Evolutionary conservation across 1,139 yeast species (phyloP).

Genomic region (Casaregolazyma suthepensis): DNA sequence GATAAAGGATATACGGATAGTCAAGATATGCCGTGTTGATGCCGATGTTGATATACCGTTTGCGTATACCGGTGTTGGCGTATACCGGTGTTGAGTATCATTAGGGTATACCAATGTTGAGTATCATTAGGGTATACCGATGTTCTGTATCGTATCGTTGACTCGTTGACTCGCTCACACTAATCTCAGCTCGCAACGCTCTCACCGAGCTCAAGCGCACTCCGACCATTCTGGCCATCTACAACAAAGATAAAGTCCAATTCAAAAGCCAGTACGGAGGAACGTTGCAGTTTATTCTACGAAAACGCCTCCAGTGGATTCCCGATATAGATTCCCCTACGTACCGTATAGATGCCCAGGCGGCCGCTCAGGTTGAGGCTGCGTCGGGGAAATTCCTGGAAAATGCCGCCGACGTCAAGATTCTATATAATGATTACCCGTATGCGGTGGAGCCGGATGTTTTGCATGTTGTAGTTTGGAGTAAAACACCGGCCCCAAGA

Average conservation of each 20-base stretch:
- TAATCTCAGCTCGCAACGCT: constrained; percentile 17
- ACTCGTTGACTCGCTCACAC: background rate
- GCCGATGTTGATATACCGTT: too few relatives aligned
- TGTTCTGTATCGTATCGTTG: background rate
- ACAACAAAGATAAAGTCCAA: constrained; percentile 29
- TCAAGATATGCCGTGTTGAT: too few relatives aligned
- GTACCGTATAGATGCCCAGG: constrained; percentile 1
- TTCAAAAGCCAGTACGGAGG: constrained; percentile 27
- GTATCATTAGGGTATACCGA: too few relatives aligned
- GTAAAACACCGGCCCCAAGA: constrained; percentile 31
- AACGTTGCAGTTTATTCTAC: constrained; percentile 28
- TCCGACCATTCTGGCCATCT: constrained; percentile 31
- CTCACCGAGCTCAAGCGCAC: constrained; percentile 29
- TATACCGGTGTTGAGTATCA: too few relatives aligned
- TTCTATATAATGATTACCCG: constrained; percentile 37
- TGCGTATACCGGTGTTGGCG: too few relatives aligned
- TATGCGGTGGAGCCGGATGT: constrained; percentile 35
- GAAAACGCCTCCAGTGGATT: constrained; percentile 30
- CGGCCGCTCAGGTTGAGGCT: constrained; percentile 16
- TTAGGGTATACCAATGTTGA: too few relatives aligned
- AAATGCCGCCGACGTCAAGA: constrained; percentile 29
- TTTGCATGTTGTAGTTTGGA: constrained; percentile 39
- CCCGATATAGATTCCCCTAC: constrained; percentile 10
- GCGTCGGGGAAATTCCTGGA: constrained; percentile 20
- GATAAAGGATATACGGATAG: too few relatives aligned